Percentiles rank a stretch among this genome's conserved stretches.
Evolutionary conservation across 345 rosid species (phyloP).

Genomic region (Orychophragmus violaceus): DNA sequence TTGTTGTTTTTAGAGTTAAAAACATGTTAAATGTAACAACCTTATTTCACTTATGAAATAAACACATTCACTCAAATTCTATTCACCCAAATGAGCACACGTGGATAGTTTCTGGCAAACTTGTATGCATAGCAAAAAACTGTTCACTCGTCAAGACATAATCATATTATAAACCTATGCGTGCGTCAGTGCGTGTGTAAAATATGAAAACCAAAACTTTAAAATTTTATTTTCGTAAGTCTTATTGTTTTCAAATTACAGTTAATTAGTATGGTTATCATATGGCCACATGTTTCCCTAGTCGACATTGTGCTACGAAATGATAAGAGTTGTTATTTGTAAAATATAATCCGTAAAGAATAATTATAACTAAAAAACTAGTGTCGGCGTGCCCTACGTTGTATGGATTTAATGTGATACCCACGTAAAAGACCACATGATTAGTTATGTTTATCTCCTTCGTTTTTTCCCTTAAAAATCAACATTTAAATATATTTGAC

Average conservation of each 20-base stretch:
- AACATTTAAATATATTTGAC: background rate
- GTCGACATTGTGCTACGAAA: background rate
- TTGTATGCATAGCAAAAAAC: background rate
- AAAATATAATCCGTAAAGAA: background rate
- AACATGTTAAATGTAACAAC: background rate
- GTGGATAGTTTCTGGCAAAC: too few species aligned
- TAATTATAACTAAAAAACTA: background rate
- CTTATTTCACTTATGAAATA: background rate
- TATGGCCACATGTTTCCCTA: background rate
- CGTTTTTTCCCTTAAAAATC: background rate
- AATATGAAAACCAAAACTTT: background rate
- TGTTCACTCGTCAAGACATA: background rate
- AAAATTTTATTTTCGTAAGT: background rate
- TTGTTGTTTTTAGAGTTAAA: background rate
- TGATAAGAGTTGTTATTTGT: background rate
- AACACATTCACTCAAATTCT: background rate
- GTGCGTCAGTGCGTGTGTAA: background rate
- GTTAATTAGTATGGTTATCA: background rate
- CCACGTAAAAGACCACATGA: slow-evolving; percentile 38
- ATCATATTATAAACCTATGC: background rate
- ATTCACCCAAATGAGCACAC: background rate
- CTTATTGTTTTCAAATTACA: background rate
- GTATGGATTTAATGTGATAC: slow-evolving; percentile 29
- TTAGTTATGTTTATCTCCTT: slow-evolving; percentile 16
- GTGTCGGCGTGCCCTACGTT: slow-evolving; percentile 20